Base-by-base conservation (phyloP, 2,329 filamentous ascomycete genomes). In the Aspergillaceae sp. region DNA sequence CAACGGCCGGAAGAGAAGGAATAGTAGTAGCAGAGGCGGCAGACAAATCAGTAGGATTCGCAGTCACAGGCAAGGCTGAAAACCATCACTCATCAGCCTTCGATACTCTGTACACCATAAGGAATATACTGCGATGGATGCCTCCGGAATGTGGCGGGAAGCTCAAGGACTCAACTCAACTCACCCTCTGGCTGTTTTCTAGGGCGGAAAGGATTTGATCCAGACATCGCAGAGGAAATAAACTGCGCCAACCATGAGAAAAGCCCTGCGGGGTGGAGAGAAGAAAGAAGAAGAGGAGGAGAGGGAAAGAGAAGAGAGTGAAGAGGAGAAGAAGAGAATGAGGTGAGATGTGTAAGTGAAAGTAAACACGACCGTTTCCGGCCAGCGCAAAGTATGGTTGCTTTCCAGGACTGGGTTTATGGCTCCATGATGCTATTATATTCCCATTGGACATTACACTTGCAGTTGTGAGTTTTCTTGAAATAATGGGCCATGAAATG, bases 201-300 rank as follows among this genome's bases (percentile, higher is more conserved):
- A 67, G 61, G 66, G 64, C 72, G 71, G 63, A 74, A 74, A 60
- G 72, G 71, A 71, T 74, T 74, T 63, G 63, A 70, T 58, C 65
- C 68, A 67, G 69, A 68, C 69, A 73, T 73, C 56, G 61, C 60
- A 60, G 55, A 55, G 52, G 49, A 55, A 45, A 48, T 54, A 51
- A 41, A 49, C 42, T 50, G 54, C 49, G 47, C 53, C 55, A 52
- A 56, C 51, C 63, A 66, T 66, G 57, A 59, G 60, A 60, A 46
- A 9, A 43, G 30, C 29, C 8, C 29, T 28, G 34, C 19, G 42
- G 50, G 49, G 41, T 44, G 47, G 44, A 47, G 50, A 48, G 49
- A 49, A 46, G 46, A 51, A 51, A 51, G 52, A 43, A 48, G 48
- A 43, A 40, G 45, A 45, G 34, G 45, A 45, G 34, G 28, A 41